Percentiles rank a stretch among this genome's conserved stretches.
phyloP scores from a whole-genome alignment of 495 filamentous ascomycete species.

The Thermochaetoides thermophila region DNA sequence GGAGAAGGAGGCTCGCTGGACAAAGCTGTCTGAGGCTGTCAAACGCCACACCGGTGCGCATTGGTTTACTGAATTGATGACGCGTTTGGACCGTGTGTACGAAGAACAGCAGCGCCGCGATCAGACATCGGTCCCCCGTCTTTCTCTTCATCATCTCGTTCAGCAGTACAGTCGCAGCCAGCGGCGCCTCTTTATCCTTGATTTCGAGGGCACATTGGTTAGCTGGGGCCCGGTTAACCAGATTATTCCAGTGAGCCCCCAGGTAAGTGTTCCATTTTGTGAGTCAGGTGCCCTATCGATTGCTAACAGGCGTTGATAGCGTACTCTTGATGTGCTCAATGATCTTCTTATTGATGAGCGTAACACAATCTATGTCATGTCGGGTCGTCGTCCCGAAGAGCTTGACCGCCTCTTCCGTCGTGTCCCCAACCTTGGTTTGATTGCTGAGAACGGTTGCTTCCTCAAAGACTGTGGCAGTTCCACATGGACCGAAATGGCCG shows the following conservation, averaged over 20 bases:
- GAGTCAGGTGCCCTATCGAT: background rate
- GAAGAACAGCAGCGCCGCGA: constrained; percentile 71
- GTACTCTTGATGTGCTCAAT: constrained; percentile 63
- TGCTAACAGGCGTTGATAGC: constrained; percentile 16
- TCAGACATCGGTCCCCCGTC: constrained; percentile 67
- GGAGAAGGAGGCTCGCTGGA: constrained; percentile 63
- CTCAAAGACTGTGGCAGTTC: constrained; percentile 51
- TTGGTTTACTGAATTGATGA: constrained; percentile 63
- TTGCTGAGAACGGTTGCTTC: constrained; percentile 89
- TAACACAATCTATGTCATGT: constrained; percentile 92
- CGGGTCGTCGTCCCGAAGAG: constrained; percentile 67
- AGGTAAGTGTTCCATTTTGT: constrained; percentile 28
- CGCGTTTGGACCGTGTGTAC: constrained; percentile 55
- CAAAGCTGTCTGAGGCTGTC: constrained; percentile 55
- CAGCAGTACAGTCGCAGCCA: constrained; percentile 48
- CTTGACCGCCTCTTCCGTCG: constrained; percentile 70
- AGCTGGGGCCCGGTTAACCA: constrained; percentile 65
- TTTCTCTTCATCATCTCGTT: constrained; percentile 48
- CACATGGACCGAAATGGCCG: constrained; percentile 59
- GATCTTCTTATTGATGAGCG: constrained; percentile 60
- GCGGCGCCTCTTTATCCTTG: constrained; percentile 69
- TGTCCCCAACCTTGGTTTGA: constrained; percentile 65
- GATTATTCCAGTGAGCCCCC: constrained; percentile 69
- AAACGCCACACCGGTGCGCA: constrained; percentile 65
- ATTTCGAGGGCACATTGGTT: constrained; percentile 84